Evolutionary conservation across 352 stramenopile genomes (phyloP), one percentile per base, ranked within the genome.

Genomic region (Albugo laibachii): DNA sequence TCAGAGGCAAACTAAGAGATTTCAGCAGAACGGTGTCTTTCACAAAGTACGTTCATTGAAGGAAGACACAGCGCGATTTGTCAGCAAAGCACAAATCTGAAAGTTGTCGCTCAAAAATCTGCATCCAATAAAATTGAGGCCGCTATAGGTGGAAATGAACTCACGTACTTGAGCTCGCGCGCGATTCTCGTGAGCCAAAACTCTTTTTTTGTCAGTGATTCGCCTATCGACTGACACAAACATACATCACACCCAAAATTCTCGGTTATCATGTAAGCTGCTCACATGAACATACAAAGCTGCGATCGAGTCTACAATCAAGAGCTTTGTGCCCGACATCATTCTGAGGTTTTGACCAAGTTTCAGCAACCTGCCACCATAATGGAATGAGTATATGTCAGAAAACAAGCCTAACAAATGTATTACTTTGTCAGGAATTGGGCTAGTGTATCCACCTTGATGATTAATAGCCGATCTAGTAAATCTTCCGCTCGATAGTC

Each of bases 261-360:
- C 16, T 43, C 8, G 38, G 3, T 10, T 3, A 3, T 24, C 8
- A 43, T 8, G 8, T 10, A 8, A 43, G 20, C 16, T 43, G 3
- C 19, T 19, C 39, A 83, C 71, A 54, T 85, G 79, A 3, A 69
- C 39, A 19, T 81, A 69, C 5, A 83, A 49, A 20, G 69, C 62
- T 10, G 71, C 62, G 0, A 83, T 47, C n/a, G 74, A 87, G 59
- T 89, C 77, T 44, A 87, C 55, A 31, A 89, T 57, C 1, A 89
- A 16, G 41, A 86, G 62, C 43, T 83, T 80, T 13, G 70, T 57
- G 18, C 16, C 8, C 8, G 65, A 54, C 24, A 69, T 50, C 13
- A 49, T 50, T n/a, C 61, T 41, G 49, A 85, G 66, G 15, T 45
- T 57, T 14, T 56, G 49, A 45, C 82, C 58, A n/a, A 83, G 47